phyloP scores from a whole-genome alignment of 148 eudicot species.

The Cornus kousa region DNA sequence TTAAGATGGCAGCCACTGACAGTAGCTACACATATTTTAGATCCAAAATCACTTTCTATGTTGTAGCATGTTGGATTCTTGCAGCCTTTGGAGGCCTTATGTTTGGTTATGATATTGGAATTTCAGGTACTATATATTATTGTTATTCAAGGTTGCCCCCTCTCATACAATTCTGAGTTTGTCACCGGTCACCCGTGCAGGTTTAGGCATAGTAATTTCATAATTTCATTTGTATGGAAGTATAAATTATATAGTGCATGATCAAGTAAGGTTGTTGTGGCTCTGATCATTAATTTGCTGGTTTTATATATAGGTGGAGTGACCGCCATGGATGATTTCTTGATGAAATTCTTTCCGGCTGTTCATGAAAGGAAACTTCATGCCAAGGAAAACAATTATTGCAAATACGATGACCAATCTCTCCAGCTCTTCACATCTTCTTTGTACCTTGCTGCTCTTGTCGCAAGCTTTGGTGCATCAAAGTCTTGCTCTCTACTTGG shows the following conservation, averaged over 20 bases:
- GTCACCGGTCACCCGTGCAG: too few species aligned
- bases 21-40: too few species aligned
- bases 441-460: slow-evolving; percentile 65
- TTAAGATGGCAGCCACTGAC: too few species aligned
- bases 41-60: too few species aligned
- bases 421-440: slow-evolving; percentile 81
- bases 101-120: too few species aligned
- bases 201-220: too few species aligned
- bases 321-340: slow-evolving; percentile 72
- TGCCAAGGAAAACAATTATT: slow-evolving; percentile 64
- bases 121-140: too few species aligned
- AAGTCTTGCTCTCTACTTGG: slow-evolving; percentile 42
- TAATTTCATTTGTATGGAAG: too few species aligned
- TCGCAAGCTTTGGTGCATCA: slow-evolving; percentile 62
- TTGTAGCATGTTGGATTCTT: too few species aligned
- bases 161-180: too few species aligned
- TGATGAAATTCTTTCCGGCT: slow-evolving; percentile 56
- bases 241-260: neutral
- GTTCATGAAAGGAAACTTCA: slow-evolving; percentile 43
- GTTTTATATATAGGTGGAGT: slow-evolving; percentile 53
- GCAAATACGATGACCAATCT: slow-evolving; percentile 62
- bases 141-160: too few species aligned
- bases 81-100: too few species aligned
- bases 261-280: neutral
- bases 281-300: neutral